A percentile compares a stretch with the other conserved stretches of the same genome.
Evolutionary conservation across 108 stramenopile species (phyloP).

Genomic region (Discostella pseudostelligera): DNA sequence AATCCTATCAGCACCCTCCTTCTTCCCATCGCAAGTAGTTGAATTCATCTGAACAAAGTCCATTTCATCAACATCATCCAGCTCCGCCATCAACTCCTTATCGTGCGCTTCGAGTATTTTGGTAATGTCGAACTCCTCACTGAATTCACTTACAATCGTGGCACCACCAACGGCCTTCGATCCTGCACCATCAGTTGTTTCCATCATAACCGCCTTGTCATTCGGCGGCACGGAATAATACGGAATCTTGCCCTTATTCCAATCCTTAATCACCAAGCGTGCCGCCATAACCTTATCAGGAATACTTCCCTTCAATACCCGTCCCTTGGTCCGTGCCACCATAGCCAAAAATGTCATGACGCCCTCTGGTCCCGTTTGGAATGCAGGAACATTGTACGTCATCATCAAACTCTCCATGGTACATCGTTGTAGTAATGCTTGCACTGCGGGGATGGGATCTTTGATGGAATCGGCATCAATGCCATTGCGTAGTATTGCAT

Average conservation of each 20-base stretch:
- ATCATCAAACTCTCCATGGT: conserved; percentile 87
- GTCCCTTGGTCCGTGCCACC: conserved; percentile 89
- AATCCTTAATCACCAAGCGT: conserved; percentile 91
- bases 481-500: conserved; percentile 85
- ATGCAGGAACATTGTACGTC: conserved; percentile 94
- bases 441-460: conserved; percentile 91
- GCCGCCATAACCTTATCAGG: conserved; percentile 94
- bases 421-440: conserved; percentile 83
- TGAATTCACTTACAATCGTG: conserved; percentile 68
- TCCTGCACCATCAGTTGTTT: conserved; percentile 10
- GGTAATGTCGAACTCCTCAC: conserved; percentile 71
- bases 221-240: conserved; percentile 88
- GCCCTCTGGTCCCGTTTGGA: conserved; percentile 66
- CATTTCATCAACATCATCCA: conserved; percentile 86
- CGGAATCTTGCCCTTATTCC: conserved; percentile 95
- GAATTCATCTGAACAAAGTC: conserved; percentile 81
- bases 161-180: conserved; percentile 45
- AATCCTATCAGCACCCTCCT: conserved; percentile 33
- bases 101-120: conserved; percentile 61
- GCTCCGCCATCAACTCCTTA: conserved; percentile 60
- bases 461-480: conserved; percentile 92
- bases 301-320: conserved; percentile 94
- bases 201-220: conserved; percentile 10
- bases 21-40: conserved; percentile 12
- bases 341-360: conserved; percentile 90